Evolutionary conservation across 2,329 filamentous ascomycete species (phyloP), one percentile per base, ranked within the genome.

Genomic region (Pseudogymnoascus sp.): DNA sequence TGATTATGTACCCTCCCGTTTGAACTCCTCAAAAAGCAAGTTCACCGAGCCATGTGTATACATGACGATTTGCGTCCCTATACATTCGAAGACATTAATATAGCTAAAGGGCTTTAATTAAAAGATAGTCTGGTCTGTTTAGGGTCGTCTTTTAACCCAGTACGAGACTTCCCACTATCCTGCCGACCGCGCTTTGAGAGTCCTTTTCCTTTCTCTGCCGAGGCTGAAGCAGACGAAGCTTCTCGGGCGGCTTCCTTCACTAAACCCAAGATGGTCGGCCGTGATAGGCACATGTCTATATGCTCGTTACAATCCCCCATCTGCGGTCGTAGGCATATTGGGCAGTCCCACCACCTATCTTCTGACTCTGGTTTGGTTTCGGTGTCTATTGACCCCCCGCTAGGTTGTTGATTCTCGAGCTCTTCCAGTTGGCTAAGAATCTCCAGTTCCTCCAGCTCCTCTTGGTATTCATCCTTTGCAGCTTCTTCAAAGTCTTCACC

Each of bases 201-300:
- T 7, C 58, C 35, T 60, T 38, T 38, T 18, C 58, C 21, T 8
- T 60, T 60, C 33, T 40, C 58, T n/a, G 14, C 12, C 14, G 21
- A 41, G 18, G 23, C 31, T 4, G 58, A 41, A 25, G 35, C 23
- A 40, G 58, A 60, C 18, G 59, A 62, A 16, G 65, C 69, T 59
- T 81, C 81, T 63, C 90, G 87, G 0, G 95, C 87, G 0, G 86
- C 88, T 69, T 97, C 91, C 52, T 88, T 88, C 69, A 55, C 49
- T 14, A 55, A 18, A 35, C 49, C 49, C 7, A 55, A 35, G 16
- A 99, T 97, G 0, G 91, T 90, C 70, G 90, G 86, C 62, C 88
- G 82, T 0, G 93, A 97, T 1, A 99, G 81, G 73, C 95, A 99
- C 7, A 89, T 83, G 73, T 99, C 95, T 60, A 99, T 92, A 71